Percentiles rank a stretch among this genome's conserved stretches.
Conservation (phyloP, 2,329 filamentous ascomycete species). For the Pseudofabraea citricarpa region DNA sequence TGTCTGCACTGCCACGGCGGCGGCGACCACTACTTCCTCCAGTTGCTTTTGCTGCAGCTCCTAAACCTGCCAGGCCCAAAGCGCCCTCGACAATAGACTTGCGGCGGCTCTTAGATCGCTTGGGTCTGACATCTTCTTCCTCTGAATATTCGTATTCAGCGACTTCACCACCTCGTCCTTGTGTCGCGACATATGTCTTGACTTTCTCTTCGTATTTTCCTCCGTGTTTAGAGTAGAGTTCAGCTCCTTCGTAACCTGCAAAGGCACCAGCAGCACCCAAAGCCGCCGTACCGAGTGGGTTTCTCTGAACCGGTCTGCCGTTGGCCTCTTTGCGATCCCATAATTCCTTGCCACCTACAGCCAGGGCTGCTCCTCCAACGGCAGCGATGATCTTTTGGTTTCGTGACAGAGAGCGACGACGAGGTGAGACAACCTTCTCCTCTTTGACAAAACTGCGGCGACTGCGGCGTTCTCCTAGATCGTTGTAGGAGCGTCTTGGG, state of each 20-base stretch:
- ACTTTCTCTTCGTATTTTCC: conserved; percentile 35
- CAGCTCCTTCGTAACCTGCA: conserved; percentile 59
- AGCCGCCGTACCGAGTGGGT: conserved; percentile 53
- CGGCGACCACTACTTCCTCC: conserved; percentile 39
- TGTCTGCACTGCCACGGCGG: conserved; percentile 32
- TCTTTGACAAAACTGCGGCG: conserved; percentile 53
- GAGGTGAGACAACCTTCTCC: conserved; percentile 49
- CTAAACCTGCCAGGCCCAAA: conserved; percentile 56
- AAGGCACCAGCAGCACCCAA: conserved; percentile 60
- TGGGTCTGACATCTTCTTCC: conserved; percentile 45
- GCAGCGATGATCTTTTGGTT: conserved; percentile 64
- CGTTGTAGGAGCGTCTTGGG: conserved; percentile 41
- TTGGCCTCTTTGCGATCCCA: conserved; percentile 55
- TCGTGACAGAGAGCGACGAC: conserved; percentile 50
- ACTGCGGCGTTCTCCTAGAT: conserved; percentile 39
- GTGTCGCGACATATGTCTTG: conserved; percentile 47
- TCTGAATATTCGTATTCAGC: conserved; percentile 52
- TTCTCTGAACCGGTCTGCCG: conserved; percentile 47
- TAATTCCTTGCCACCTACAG: conserved; percentile 62
- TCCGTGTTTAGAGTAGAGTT: conserved; percentile 54
- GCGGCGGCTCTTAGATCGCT: conserved; percentile 46
- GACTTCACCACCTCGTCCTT: conserved; percentile 47
- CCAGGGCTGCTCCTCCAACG: conserved; percentile 58
- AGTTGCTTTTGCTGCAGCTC: conserved; percentile 54
- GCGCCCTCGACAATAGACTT: conserved; percentile 62